phyloP scores from a whole-genome alignment of 805 yeast species.

The Saturnispora mendoncae region DNA sequence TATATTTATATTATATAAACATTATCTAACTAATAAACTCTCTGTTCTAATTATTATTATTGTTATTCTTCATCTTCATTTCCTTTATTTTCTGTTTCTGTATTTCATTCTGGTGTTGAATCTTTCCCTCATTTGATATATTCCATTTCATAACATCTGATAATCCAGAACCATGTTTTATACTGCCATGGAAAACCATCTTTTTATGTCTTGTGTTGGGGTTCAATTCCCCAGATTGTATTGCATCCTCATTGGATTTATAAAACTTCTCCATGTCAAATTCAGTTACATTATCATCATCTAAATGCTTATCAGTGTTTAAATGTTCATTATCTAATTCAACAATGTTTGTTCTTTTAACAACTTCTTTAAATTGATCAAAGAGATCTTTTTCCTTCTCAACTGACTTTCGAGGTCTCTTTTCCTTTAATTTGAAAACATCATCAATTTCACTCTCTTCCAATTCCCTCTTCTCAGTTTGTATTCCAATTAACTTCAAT shows the following conservation, averaged over 20 bases:
- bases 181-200: slow-evolving; percentile 4
- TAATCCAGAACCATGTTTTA: slow-evolving; percentile 7
- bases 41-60: background rate
- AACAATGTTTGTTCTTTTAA: too few relatives aligned
- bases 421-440: background rate
- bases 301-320: too few relatives aligned
- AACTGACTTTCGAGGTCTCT: background rate
- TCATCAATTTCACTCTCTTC: background rate
- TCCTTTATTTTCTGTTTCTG: background rate
- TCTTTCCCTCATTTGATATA: slow-evolving; percentile 8
- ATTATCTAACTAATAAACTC: too few relatives aligned
- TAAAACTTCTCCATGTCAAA: slow-evolving; percentile 33
- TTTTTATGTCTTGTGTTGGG: slow-evolving; percentile 11
- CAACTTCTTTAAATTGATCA: too few relatives aligned
- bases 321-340: background rate
- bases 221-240: slow-evolving; percentile 28
- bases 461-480: background rate
- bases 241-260: slow-evolving; percentile 24
- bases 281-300: slow-evolving; percentile 15
- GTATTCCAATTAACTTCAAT: background rate
- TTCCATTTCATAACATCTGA: slow-evolving; percentile 11
- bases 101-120: slow-evolving; percentile 7
- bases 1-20: background rate
- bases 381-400: background rate
- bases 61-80: background rate